Evolutionary conservation across 2,329 filamentous ascomycete genomes (phyloP).

Genomic region (Chlorencoelia australis): DNA sequence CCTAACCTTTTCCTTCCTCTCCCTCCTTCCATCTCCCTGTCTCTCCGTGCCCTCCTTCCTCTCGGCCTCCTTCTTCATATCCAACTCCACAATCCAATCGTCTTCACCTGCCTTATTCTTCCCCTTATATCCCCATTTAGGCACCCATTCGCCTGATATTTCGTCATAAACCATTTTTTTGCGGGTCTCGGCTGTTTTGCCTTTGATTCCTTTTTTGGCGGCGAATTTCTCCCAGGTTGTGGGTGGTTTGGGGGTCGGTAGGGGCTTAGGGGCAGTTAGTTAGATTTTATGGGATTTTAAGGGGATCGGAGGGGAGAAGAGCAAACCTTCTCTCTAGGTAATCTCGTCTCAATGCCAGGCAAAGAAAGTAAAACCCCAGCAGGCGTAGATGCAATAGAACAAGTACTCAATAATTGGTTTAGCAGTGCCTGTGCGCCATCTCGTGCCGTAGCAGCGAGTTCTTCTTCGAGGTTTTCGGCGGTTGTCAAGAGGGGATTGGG

Average conservation of each 20-base stretch:
- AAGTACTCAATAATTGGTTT: slow-evolving; percentile 88
- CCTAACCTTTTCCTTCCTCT: slow-evolving; percentile 58
- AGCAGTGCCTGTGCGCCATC: slow-evolving; percentile 87
- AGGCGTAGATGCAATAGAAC: slow-evolving; percentile 60
- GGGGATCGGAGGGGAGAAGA: slow-evolving; percentile 1
- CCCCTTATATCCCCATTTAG: slow-evolving; percentile 91
- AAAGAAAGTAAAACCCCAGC: slow-evolving; percentile 70
- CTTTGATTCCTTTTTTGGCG: slow-evolving; percentile 91
- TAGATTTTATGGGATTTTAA: not conserved
- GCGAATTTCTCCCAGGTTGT: slow-evolving; percentile 97
- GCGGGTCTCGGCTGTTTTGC: slow-evolving; percentile 69
- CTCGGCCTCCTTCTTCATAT: slow-evolving; percentile 60
- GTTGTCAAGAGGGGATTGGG: slow-evolving; percentile 65
- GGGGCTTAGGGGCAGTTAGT: slow-evolving; percentile 36
- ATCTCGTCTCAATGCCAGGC: slow-evolving; percentile 54
- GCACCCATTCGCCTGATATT: slow-evolving; percentile 75
- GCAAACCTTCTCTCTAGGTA: slow-evolving; percentile 73
- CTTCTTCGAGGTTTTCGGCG: slow-evolving; percentile 46
- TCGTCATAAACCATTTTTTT: slow-evolving; percentile 79
- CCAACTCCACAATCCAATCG: slow-evolving; percentile 88
- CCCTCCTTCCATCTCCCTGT: slow-evolving; percentile 51
- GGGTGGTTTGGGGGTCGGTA: slow-evolving; percentile 69
- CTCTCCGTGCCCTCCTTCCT: slow-evolving; percentile 52
- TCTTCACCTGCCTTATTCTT: slow-evolving; percentile 75
- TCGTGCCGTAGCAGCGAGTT: slow-evolving; percentile 65